Evolutionary conservation across 169 alveolate species (phyloP), one percentile per base, ranked within the genome.

Genomic region (Theileria equi): DNA sequence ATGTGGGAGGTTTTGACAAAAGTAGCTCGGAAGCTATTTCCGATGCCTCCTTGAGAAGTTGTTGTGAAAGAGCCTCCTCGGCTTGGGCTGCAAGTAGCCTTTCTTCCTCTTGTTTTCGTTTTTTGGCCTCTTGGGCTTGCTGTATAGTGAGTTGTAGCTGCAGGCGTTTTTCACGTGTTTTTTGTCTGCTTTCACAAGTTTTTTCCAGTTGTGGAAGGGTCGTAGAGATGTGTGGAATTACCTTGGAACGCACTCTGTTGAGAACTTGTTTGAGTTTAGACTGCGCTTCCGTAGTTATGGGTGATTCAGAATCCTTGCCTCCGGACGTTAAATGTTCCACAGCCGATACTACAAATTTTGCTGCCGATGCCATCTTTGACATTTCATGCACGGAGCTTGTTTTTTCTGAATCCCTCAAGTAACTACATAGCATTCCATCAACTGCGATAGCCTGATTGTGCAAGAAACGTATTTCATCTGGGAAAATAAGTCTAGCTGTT

Each of bases 41-140:
- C 19, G 86, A 77, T 5, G 86, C 86, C 54, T 77, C 86, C 49
- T 67, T 77, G 43, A 77, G 81, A 31, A 77, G 61, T 52, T 67
- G 68, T 60, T 65, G 57, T 34, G 81, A 66, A n/a, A 77, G 60
- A 10, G 26, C 76, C 63, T 59, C 52, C 43, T 67, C 76, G 19
- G 80, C 86, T 61, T 66, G 71, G 0, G 36, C 76, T 5, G 66
- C 77, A n/a, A 58, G 40, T 36, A 28, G 62, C 10, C 65, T 54
- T 43, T 77, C 81, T n/a, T 31, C 2, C 32, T 66, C 81, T 69
- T 32, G 7, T 29, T 66, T 38, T 7, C n/a, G 49, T 29, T 62
- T 62, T 44, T 58, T 65, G 23, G 80, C 68, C 38, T 66, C 81
- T 28, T 77, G 80, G 13, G 80, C 86, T 44, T 77, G 86, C 69